Evolutionary conservation across 441 rosid species (phyloP), one percentile per base, ranked within the genome.

Genomic region (Gossypium aridum): DNA sequence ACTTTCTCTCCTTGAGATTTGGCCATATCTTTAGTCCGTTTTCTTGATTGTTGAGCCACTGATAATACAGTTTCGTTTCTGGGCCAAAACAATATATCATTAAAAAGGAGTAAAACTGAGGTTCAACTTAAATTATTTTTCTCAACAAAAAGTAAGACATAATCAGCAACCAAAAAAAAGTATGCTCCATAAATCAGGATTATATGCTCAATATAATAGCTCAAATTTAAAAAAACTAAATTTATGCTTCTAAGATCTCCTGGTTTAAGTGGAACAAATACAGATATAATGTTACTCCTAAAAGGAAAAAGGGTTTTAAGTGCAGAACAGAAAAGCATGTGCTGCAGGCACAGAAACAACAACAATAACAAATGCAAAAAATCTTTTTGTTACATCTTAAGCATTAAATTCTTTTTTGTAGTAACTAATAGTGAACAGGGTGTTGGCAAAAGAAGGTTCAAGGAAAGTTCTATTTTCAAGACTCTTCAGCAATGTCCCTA

Each of bases 41-140:
- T 79, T 76, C 74, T 82, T 43, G 73, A 66, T 25, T 75, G 83
- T 59, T 65, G 55, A 63, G 76, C 60, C 72, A 43, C 34, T 49
- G 71, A 72, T 28, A 68, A 59, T 10, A 23, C 26, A 6, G 77
- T 62, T 43, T 77, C 78, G 34, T 79, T 73, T 72, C 85, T 82
- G 80, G 70, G 31, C 73, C 49, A 51, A 10, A 51, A 70, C 34
- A 70, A 2, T 28, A 64, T 12, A 43, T 76, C 54, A 73, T 19
- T n/a, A n/a, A 69, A 54, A 31, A 19, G 22, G 55, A 45, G 22
- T 19, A 37, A 45, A 55, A 54, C 20, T 39, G 17, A 64, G 49
- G 22, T 66, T 77, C 51, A 49, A 73, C 13, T 61, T 28, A 31
- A 55, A 51, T 14, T 70, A 14, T 14, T 20, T 37, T 64, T 64